Conservation (phyloP, 163 green algal genomes). For the Picocystis sp. region DNA sequence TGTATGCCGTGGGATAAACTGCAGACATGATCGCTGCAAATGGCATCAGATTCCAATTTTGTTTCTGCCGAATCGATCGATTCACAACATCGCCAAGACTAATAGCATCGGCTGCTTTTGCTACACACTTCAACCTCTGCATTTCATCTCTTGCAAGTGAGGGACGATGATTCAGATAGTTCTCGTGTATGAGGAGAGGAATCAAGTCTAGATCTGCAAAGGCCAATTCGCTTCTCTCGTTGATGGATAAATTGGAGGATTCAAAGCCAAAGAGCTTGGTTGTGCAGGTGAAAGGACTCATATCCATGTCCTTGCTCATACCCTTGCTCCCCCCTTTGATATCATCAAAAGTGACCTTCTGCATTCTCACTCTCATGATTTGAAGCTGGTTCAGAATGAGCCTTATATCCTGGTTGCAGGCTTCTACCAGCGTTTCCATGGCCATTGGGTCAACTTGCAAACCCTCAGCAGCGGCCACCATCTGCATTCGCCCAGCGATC, state of each 20-base stretch:
- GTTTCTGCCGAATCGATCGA: conserved; percentile 40
- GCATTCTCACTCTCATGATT: conserved; percentile 42
- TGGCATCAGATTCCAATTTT: conserved; percentile 78
- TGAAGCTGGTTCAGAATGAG: conserved; percentile 88
- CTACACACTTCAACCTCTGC: conserved; percentile 42
- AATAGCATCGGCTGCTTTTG: conserved; percentile 69
- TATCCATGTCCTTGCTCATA: conserved; percentile 59
- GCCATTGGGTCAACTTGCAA: conserved; percentile 28
- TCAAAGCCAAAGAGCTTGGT: conserved; percentile 49
- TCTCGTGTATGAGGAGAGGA: conserved; percentile 86
- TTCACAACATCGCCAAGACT: conserved; percentile 64
- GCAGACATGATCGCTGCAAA: conserved; percentile 44
- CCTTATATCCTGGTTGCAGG: conserved; percentile 68
- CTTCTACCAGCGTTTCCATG: conserved; percentile 66
- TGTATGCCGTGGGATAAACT: conserved; percentile 57
- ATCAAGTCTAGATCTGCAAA: conserved; percentile 86
- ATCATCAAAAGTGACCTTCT: conserved; percentile 55
- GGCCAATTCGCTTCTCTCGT: conserved; percentile 49
- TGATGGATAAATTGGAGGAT: conserved; percentile 24
- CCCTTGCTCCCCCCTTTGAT: conserved; percentile 28
- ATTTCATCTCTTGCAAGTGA: conserved; percentile 19
- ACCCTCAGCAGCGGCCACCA: conserved; percentile 55
- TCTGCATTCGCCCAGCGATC: conserved; percentile 57
- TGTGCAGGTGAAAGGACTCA: conserved; percentile 66
- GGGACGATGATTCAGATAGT: conserved; percentile 88